Evolutionary conservation across 495 filamentous ascomycete genomes (phyloP), one percentile per base, ranked within the genome.

Genomic region (Aspergillus nanangensis): DNA sequence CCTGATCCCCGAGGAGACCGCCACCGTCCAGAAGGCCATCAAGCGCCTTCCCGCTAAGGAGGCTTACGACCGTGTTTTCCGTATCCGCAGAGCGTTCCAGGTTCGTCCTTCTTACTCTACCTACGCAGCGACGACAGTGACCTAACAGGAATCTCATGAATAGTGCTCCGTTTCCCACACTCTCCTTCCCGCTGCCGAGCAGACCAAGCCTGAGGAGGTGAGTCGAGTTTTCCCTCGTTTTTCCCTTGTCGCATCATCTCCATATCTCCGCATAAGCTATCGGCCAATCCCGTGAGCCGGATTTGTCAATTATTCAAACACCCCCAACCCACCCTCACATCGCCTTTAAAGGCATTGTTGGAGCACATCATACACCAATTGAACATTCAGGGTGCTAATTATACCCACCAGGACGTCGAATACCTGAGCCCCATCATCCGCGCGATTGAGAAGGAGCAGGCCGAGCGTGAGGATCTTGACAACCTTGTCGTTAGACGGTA

Each of bases 41-140:
- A 84, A 86, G 78, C 90, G 93, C 67, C 85, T 98, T 34, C 80
- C 88, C 29, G 77, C 86, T 51, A 90, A 94, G 78, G 88, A 88
- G 59, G 77, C 82, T 57, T 97, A 97, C 71, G 93, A 98, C 76
- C 92, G 93, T 69, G 82, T 96, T 62, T 97, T 87, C 82, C 90
- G 93, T 60, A 81, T 97, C 66, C 86, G 93, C 66, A 82, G 93
- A 66, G 94, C 93, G 56, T 86, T 92, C 74, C 93, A 97, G 82
- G 86, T 90, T 68, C 34, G 71, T 45, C 47, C 35, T 31, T 24
- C 31, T 44, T 17, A 20, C 11, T 38, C 43, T 32, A 47, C 25
- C 25, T 48, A 35, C 4, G n/a, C n/a, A 15, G 13, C 13, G 8
- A 11, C n/a, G 5, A 11, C 27, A 39, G 19, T 20, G 20, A 19